Base-by-base conservation (phyloP, 179 eudicot genomes). In the Silene noctiflora region DNA sequence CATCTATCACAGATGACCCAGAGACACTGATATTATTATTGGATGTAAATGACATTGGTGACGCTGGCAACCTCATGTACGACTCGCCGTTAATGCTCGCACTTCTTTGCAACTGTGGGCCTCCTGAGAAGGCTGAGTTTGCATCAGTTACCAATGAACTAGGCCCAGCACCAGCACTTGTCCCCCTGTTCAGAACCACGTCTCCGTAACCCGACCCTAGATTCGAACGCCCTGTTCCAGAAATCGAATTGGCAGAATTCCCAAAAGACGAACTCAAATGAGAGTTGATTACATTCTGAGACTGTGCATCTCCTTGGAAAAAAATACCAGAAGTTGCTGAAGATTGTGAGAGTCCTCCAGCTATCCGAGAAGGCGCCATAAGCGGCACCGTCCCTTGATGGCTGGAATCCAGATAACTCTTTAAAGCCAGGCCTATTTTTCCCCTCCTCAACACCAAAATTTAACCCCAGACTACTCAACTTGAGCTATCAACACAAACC, bases 101-200 rank as follows among this genome's bases (percentile, higher is more conserved):
- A 86, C 94, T 92, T 85, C 98, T 87, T 80, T 92, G 98, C 55
- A 94, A 86, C 79, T 86, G 88, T 6, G 94, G 91, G 33, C 98
- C 98, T 46, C 94, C 96, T 29, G 98, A 92, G 83, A 94, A 91
- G 53, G 85, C 88, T 4, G 98, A 94, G 76, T 92, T 94, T 70
- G 98, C 97, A 88, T 92, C 97, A 67, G 98, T 92, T 9, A 94
- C 98, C 83, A 92, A 79, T 25, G 98, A 94, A 81, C 97, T 94
- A 44, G 94, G 97, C 67, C 96, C 96, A 2, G 94, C 94, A 42
- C 92, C 97, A 11, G 98, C 89, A 81, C 79, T 88, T 5, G 86
- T 88, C 83, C 84, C 87, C 27, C 91, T 83, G 73, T 87, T 89
- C 80, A 93, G 79, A 77, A 87, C 77, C 73, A 86, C 81, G 75